These are phyloP conservation scores for Colletotrichum truncatum DNA, from an alignment of 2,329 filamentous ascomycete genomes.

Conservation along the genomic window DNA sequence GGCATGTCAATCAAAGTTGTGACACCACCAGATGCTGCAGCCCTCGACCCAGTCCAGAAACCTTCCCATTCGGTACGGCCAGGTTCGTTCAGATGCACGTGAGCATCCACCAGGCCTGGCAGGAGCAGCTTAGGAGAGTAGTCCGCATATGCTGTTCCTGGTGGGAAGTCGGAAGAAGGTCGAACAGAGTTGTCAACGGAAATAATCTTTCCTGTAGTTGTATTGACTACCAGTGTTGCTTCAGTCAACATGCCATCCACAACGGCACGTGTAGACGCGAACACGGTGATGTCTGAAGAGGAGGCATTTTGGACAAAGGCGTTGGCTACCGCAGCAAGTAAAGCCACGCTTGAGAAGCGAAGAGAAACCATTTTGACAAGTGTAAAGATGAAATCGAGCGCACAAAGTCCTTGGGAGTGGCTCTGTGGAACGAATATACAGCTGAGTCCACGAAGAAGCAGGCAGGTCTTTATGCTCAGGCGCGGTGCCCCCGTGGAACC, in stretches of 20 bases:
- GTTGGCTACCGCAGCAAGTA: neutral
- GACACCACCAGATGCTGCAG: slow-evolving; percentile 93
- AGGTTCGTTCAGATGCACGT: slow-evolving; percentile 97
- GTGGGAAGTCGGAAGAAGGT: slow-evolving; percentile 77
- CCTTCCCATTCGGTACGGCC: slow-evolving; percentile 98
- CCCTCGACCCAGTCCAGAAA: slow-evolving; percentile 92
- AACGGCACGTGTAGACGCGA: neutral
- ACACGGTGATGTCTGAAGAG: neutral
- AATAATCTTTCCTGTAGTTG: slow-evolving; percentile 82
- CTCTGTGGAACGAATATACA: too few species aligned
- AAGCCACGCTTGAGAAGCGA: neutral
- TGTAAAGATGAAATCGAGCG: too few species aligned
- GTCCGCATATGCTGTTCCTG: slow-evolving; percentile 78
- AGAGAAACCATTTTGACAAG: neutral
- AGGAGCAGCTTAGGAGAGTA: slow-evolving; percentile 86
- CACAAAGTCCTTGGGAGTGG: too few species aligned
- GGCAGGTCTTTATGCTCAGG: too few species aligned
- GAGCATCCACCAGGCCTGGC: slow-evolving; percentile 93
- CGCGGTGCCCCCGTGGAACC: too few species aligned
- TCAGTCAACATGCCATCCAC: neutral
- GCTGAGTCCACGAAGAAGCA: too few species aligned
- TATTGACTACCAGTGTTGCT: slow-evolving; percentile 84
- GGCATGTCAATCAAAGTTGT: slow-evolving; percentile 99
- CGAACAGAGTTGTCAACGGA: slow-evolving; percentile 78
- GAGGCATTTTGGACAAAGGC: neutral